A percentile compares a stretch with the other conserved stretches of the same genome.
Evolutionary conservation across 139 green algal genomes (phyloP).

Genomic region (Chlamydomonas eustigma): DNA sequence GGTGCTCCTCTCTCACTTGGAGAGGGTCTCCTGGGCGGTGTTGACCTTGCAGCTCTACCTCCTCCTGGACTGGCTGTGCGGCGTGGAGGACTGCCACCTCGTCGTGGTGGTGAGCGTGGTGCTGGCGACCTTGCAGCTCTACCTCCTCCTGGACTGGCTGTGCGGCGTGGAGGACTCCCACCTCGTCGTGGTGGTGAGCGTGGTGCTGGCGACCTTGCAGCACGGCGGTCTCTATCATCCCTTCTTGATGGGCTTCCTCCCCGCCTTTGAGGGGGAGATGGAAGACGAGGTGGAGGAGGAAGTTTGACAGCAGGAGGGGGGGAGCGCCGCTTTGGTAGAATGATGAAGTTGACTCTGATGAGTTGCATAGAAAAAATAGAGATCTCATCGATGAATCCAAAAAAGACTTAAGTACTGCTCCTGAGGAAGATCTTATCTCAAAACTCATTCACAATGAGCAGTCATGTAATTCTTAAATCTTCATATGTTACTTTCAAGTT

Average conservation of each 20-base stretch:
- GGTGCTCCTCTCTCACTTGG: too few relatives aligned
- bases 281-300: neutral
- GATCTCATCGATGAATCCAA: too few relatives aligned
- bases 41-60: too few relatives aligned
- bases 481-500: too few relatives aligned
- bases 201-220: too few relatives aligned
- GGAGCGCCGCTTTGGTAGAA: constrained; percentile 23
- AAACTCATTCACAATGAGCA: too few relatives aligned
- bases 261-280: neutral
- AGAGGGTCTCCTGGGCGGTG: neutral
- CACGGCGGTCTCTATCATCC: too few relatives aligned
- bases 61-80: constrained; percentile 2
- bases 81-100: constrained; percentile 16
- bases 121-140: neutral
- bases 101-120: constrained; percentile 1
- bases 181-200: neutral
- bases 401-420: too few relatives aligned
- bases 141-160: neutral
- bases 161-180: neutral
- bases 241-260: neutral
- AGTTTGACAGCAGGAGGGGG: neutral
- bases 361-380: too few relatives aligned
- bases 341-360: constrained; percentile 32
- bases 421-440: too few relatives aligned
- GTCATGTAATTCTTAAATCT: too few relatives aligned